A percentile compares a stretch with the other conserved stretches of the same genome.
phyloP scores from a whole-genome alignment of 2,329 filamentous ascomycete species.

The Macrophomina tecta region DNA sequence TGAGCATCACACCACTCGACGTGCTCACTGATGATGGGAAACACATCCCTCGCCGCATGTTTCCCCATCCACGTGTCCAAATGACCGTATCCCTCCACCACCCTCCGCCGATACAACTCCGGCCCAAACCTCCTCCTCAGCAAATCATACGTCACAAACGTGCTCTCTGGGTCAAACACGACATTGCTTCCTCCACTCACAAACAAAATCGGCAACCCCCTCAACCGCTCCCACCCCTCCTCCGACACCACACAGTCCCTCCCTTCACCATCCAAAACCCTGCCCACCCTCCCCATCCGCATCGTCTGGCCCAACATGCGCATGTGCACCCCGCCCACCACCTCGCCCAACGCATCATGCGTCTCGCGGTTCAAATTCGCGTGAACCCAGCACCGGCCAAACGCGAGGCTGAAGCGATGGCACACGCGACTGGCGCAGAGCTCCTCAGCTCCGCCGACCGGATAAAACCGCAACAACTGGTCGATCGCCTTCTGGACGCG shows the following conservation, averaged over 20 bases:
- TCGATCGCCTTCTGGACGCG: not conserved
- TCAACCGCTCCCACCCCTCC: slow-evolving; percentile 29
- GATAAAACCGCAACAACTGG: slow-evolving; percentile 64
- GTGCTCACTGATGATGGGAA: slow-evolving; percentile 6
- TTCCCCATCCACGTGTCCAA: slow-evolving; percentile 25
- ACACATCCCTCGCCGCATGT: slow-evolving; percentile 12
- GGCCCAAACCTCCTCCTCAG: slow-evolving; percentile 60
- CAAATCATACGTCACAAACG: slow-evolving; percentile 60
- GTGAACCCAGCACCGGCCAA: slow-evolving; percentile 68
- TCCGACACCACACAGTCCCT: slow-evolving; percentile 26
- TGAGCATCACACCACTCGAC: not conserved
- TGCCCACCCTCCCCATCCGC: slow-evolving; percentile 52
- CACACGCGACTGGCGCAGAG: slow-evolving; percentile 67
- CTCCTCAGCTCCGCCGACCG: slow-evolving; percentile 57
- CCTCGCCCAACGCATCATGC: slow-evolving; percentile 65
- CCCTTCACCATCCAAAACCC: slow-evolving; percentile 23
- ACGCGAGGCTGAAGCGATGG: slow-evolving; percentile 65
- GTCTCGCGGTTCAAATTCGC: slow-evolving; percentile 69
- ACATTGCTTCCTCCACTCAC: slow-evolving; percentile 49
- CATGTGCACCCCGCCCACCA: slow-evolving; percentile 70
- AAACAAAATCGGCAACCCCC: slow-evolving; percentile 30
- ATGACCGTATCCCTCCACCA: slow-evolving; percentile 51
- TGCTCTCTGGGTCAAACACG: slow-evolving; percentile 61
- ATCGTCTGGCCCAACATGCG: slow-evolving; percentile 62
- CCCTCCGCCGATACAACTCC: slow-evolving; percentile 56